Conservation (phyloP, 2,329 filamentous ascomycete genomes). For the Fusarium sp. region DNA sequence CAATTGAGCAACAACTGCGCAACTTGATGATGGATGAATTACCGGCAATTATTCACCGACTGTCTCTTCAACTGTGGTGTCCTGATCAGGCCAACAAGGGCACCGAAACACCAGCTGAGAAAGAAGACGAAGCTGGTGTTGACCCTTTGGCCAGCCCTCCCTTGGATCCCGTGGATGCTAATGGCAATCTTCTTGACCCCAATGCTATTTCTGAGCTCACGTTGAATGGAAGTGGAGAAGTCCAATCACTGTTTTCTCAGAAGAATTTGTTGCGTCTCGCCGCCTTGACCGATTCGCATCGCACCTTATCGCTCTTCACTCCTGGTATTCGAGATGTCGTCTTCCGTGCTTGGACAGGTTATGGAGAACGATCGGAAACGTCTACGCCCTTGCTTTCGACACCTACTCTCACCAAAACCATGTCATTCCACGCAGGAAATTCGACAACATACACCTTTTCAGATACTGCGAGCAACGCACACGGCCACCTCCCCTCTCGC, state of each 20-base stretch:
- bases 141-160: conserved; percentile 86
- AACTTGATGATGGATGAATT: conserved; percentile 98
- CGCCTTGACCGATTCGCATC: conserved; percentile 85
- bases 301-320: conserved; percentile 90
- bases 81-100: conserved; percentile 75
- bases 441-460: conserved; percentile 78
- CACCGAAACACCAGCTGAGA: conserved; percentile 58
- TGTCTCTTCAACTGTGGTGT: conserved; percentile 89
- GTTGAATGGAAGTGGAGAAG: conserved; percentile 81
- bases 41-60: conserved; percentile 92
- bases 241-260: conserved; percentile 91
- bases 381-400: conserved; percentile 58
- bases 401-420: conserved; percentile 67
- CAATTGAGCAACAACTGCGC: conserved; percentile 91
- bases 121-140: conserved; percentile 67
- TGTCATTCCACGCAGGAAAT: conserved; percentile 67
- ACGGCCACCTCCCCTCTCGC: conserved; percentile 72
- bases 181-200: conserved; percentile 79
- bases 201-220: conserved; percentile 79
- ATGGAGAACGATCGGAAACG: conserved; percentile 73
- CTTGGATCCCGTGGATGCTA: conserved; percentile 81
- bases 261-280: conserved; percentile 90
- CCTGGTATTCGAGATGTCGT: conserved; percentile 90
- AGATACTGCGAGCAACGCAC: conserved; percentile 71
- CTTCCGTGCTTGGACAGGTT: conserved; percentile 90